Base-by-base conservation (phyloP, 179 eudicot genomes). In the Beta lomatogona region DNA sequence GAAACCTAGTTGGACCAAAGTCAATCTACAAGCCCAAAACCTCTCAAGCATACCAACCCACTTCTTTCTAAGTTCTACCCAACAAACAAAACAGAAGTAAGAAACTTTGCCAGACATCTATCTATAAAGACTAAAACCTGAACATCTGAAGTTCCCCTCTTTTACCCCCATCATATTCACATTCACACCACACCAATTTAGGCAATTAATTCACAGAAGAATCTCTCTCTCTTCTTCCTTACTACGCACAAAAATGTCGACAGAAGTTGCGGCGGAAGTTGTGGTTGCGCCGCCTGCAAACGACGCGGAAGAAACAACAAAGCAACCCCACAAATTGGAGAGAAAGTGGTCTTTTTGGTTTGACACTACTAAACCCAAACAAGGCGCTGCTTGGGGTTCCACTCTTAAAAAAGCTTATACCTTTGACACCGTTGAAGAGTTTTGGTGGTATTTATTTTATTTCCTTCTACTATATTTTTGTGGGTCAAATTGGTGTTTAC, bases 261-360 rank as follows among this genome's bases (percentile, higher is more conserved):
- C 67, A 25, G 91, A 86, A 59, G 85, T 77, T 12, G 79, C 89
- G 54, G 83, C 75, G 67, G 90, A 81, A 31, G 75, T 78, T 9
- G 83, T 58, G 69, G 85, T 80, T 52, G 83, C 72, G 58, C 14
- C 77, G 83, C 81, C 71, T 45, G 90, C 50, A 65, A 84, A 15
- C 19, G 90, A 79, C 72, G 85, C 44, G 80, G 82, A 75, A 21
- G 74, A 63, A 7, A 66, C 67, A 12, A 75, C 82, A 65, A 89
- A 93, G 77, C 88, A 86, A 78, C 79, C 94, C 16, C 97, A 95
- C 80, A 88, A 79, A 60, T 77, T 96, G 79, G 97, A 94, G 85
- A 91, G 97, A 75, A 88, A 87, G 82, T 96, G 99, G 99, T 78
- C 98, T n/a, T 96, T 96, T 81, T 96, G 99, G 99, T 91, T 85